phyloP scores from a whole-genome alignment of 495 filamentous ascomycete genomes.

The Podospora anserina region DNA sequence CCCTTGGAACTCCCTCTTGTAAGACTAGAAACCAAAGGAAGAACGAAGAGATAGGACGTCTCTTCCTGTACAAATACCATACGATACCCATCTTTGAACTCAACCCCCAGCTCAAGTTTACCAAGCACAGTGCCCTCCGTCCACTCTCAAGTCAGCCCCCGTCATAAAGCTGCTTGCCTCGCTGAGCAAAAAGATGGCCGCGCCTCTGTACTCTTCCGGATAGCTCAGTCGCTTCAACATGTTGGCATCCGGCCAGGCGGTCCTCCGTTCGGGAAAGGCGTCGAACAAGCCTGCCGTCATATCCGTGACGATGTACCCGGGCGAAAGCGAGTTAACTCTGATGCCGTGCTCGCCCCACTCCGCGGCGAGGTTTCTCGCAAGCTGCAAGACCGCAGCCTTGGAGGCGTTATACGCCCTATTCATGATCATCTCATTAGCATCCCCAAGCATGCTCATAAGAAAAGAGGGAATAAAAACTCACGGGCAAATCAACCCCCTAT shows the following conservation, averaged over 20 bases:
- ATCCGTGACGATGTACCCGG: conserved; percentile 90
- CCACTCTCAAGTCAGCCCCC: conserved; percentile 72
- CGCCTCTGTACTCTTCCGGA: conserved; percentile 77
- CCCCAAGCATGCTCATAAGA: background rate
- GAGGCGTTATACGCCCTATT: conserved; percentile 81
- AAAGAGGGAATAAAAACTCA: conserved; percentile 24
- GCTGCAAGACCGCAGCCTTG: conserved; percentile 83
- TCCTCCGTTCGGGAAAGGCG: conserved; percentile 67
- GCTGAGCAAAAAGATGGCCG: conserved; percentile 79
- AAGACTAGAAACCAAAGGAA: background rate
- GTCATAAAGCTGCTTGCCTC: conserved; percentile 89
- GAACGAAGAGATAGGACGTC: background rate
- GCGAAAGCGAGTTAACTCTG: conserved; percentile 91
- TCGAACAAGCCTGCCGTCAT: conserved; percentile 83
- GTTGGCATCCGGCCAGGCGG: conserved; percentile 81
- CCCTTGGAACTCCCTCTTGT: background rate
- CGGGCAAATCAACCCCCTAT: conserved; percentile 53
- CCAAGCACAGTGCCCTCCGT: conserved; percentile 81
- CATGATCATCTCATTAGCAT: background rate
- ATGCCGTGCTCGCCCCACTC: conserved; percentile 88
- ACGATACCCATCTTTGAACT: background rate
- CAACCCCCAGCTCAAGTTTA: conserved; percentile 33
- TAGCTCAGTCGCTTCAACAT: conserved; percentile 80
- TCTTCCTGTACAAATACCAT: conserved; percentile 5
- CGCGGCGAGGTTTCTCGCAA: conserved; percentile 77